Base-by-base conservation (phyloP, 371 early-diverging fungal species). In the Mortierella sp. region DNA sequence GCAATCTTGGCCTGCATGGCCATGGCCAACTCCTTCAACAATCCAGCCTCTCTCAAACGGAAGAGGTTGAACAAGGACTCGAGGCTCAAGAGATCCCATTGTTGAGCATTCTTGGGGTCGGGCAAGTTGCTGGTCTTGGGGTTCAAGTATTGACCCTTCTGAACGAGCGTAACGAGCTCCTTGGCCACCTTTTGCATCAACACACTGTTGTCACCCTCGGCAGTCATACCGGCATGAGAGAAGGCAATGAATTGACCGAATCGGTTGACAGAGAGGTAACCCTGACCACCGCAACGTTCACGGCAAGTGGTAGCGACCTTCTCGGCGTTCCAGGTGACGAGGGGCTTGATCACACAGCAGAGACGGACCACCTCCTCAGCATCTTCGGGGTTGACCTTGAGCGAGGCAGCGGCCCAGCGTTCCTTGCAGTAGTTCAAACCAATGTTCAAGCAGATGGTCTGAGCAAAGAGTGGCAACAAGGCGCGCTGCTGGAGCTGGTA, bases 401-500 rank as follows among this genome's bases (percentile, higher is more conserved):
- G 46, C 19, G 74, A 68, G 4, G 74, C 76, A 23, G 68, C 80
- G 30, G 82, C 75, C 93, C 93, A 92, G 21, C 85, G 70, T 43
- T 80, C 63, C 87, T 91, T 92, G 74, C 84, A 83, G 79, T 90
- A 86, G 84, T 90, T 92, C 62, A 92, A 71, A 12, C 92, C 92
- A 72, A 93, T 84, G 79, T 90, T 88, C 57, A 91, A 72, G 46
- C 81, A 89, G 21, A 91, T 83, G 23, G 91, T 88, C 56, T 84
- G 72, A 9, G 89, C 87, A 25, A 93, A 71, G 28, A 92, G 70
- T 16, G 93, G 93, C 18, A 93, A 64, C 25, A 93, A 68, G 4
- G 92, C 93, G 23, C 85, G 84, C 72, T 93, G 92, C 75, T 93
- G 92, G 43, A 91, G 79, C 82, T 93, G 93, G 83, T 91, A 92